Evolutionary conservation across 192 early-diverging fungal genomes (phyloP), one percentile per base, ranked within the genome.

Genomic region (Coemansia sp.): DNA sequence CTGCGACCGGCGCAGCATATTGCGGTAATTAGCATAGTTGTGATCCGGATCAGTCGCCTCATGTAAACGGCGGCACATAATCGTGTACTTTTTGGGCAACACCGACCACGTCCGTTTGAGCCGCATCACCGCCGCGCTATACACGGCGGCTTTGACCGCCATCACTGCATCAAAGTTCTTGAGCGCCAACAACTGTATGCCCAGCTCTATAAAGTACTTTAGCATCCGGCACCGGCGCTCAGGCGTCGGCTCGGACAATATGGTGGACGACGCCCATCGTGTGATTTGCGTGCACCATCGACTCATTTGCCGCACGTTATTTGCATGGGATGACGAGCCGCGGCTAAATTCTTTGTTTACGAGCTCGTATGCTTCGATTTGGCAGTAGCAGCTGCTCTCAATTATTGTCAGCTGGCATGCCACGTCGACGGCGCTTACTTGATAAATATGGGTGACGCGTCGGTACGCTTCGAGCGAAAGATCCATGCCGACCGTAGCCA

Each of bases 401-500:
- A 92, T 85, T n/a, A 95, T 82, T 9, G 93, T 95, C 48, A 94
- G 69, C 69, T 95, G 93, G 47, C 92, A 82, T 0, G 93, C 93
- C 3, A 94, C 77, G 67, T 95, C 92, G 3, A 88, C 48, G 2
- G 93, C 86, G 26, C 88, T 88, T 29, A 95, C 65, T n/a, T 94
- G 89, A 27, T 88, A 78, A 62, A 74, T 82, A 64, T 68, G 75
- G 77, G 76, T 70, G 62, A 79, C 84, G 26, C 81, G 76, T n/a
- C 88, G 87, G 58, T 85, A 84, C 23, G 83, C 69, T 63, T 88
- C 81, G 22, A 85, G 71, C 19, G 79, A 76, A 39, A 82, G 48
- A 43, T 82, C 79, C 62, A 76, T 62, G 37, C 79, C 79, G 3
- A 82, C 68, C 0, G 79, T 82, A 5, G 74, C 79, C 74, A 75